Conservation (phyloP, 495 filamentous ascomycete genomes). For the Tuber melanosporum region DNA sequence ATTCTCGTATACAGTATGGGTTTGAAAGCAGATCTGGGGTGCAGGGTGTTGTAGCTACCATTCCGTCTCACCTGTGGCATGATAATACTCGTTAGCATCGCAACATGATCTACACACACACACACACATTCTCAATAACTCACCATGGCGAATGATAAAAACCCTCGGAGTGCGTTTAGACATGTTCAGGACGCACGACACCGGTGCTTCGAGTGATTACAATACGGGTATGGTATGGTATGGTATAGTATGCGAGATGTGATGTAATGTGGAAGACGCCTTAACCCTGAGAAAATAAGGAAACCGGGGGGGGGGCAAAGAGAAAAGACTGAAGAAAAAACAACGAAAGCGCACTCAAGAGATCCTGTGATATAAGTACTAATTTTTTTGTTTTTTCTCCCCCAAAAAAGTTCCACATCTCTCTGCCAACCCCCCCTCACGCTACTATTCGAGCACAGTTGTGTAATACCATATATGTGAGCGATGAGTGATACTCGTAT, state of each 20-base stretch:
- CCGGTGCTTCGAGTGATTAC: not conserved
- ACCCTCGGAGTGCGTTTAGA: conserved; percentile 22
- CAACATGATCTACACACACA: not conserved
- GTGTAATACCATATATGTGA: not conserved
- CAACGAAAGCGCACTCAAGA: not conserved
- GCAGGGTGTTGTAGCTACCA: conserved; percentile 17
- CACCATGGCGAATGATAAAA: conserved; percentile 33
- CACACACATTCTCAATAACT: not conserved
- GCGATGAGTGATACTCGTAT: too few relatives aligned
- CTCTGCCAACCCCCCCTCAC: too few relatives aligned
- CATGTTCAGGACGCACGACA: not conserved
- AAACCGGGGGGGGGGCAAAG: not conserved
- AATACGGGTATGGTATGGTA: not conserved
- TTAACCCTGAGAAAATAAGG: not conserved
- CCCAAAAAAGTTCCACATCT: too few relatives aligned
- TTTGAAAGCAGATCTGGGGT: not conserved
- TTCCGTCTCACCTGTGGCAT: conserved; percentile 22
- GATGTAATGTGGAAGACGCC: not conserved
- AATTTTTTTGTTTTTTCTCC: not conserved
- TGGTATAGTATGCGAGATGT: not conserved
- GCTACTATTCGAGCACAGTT: not conserved
- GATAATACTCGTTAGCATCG: not conserved
- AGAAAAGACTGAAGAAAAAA: not conserved
- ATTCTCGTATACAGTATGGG: not conserved
- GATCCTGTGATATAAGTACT: not conserved